Evolutionary conservation across 768 basidiomycete species (phyloP).

Genomic region (Psilocybe cubensis): DNA sequence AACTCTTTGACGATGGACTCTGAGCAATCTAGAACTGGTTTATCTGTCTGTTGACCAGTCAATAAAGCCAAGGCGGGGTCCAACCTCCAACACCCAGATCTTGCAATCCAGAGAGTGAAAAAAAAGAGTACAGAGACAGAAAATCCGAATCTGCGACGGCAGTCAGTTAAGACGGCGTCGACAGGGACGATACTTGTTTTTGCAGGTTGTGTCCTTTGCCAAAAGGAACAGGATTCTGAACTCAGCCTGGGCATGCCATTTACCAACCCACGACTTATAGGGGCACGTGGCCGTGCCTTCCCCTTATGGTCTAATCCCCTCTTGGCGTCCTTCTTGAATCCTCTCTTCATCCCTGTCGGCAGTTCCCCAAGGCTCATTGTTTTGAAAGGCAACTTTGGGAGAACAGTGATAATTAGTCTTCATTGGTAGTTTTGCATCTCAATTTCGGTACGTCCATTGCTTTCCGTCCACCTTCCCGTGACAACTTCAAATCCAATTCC

Average conservation of each 20-base stretch:
- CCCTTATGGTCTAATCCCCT: conserved; percentile 15
- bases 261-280: conserved; percentile 12
- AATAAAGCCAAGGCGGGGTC: not conserved
- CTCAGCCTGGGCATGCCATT: not conserved
- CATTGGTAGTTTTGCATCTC: too few species aligned
- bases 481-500: not conserved
- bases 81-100: conserved; percentile 1
- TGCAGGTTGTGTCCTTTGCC: not conserved
- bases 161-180: conserved; percentile 6
- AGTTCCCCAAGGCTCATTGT: not conserved
- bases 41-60: conserved; percentile 2
- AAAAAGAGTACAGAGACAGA: not conserved
- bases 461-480: too few species aligned
- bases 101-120: not conserved
- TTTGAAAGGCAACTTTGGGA: too few species aligned
- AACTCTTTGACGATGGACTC: not conserved
- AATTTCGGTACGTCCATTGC: too few species aligned
- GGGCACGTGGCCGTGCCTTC: conserved; percentile 14
- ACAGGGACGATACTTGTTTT: conserved; percentile 3
- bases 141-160: not conserved
- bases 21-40: conserved; percentile 5
- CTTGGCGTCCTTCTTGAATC: conserved; percentile 8
- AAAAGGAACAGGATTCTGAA: conserved; percentile 2
- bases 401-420: too few species aligned
- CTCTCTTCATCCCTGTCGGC: not conserved